Conservation (phyloP, 148 eudicot species). For the Euryodendron excelsum region DNA sequence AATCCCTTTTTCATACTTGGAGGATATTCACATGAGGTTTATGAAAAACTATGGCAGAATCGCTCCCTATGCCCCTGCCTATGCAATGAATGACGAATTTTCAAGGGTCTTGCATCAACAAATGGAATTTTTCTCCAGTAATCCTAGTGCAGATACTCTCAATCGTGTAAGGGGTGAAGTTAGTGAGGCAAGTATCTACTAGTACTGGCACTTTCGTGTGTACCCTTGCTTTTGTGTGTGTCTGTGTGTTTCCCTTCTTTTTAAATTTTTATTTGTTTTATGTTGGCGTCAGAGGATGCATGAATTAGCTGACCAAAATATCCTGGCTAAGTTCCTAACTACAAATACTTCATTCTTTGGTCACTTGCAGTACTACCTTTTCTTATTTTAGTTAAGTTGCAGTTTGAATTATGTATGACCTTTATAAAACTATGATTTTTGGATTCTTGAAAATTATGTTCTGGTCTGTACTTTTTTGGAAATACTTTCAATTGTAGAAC, state of each 20-base stretch:
- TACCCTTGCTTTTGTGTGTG: background rate
- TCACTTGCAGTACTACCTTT: background rate
- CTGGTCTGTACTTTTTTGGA: background rate
- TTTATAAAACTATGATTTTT: background rate
- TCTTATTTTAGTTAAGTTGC: background rate
- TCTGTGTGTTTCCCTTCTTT: background rate
- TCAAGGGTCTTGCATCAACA: constrained; percentile 81
- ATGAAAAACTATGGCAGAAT: constrained; percentile 93
- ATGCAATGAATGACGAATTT: constrained; percentile 89
- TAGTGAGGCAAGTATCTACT: constrained; percentile 66
- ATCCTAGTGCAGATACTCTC: constrained; percentile 85
- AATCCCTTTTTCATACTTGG: constrained; percentile 93
- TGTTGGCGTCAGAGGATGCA: background rate
- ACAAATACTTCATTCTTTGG: background rate
- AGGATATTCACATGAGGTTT: constrained; percentile 95
- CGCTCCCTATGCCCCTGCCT: constrained; percentile 85
- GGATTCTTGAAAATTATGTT: background rate
- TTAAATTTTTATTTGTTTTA: background rate
- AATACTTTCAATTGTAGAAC: background rate
- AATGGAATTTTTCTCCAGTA: constrained; percentile 83
- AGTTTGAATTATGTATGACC: background rate
- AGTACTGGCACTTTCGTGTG: background rate
- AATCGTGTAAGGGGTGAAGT: constrained; percentile 97
- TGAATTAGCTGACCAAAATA: background rate
- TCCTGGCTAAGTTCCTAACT: constrained; percentile 9